phyloP scores from a whole-genome alignment of 768 basidiomycete species.

The Xerocomellus amylosporus region DNA sequence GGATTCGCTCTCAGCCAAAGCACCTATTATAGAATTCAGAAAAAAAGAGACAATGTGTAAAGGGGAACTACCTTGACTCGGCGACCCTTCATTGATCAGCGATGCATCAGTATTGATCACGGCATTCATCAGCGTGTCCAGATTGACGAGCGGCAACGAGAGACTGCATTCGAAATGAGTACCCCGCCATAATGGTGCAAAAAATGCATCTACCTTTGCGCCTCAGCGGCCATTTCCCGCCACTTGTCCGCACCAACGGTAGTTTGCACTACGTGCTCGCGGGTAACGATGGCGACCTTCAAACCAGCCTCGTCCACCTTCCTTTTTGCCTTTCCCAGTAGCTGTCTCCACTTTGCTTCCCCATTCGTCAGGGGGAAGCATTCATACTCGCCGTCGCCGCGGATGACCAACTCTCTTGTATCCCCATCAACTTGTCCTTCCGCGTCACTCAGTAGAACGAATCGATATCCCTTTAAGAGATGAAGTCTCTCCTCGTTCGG shows the following conservation, averaged over 20 bases:
- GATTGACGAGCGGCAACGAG: conserved; percentile 42
- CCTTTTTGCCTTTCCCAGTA: conserved; percentile 49
- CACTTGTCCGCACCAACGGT: conserved; percentile 56
- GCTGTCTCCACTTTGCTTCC: conserved; percentile 47
- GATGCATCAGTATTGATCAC: conserved; percentile 39
- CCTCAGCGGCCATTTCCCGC: conserved; percentile 50
- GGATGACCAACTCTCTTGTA: conserved; percentile 50
- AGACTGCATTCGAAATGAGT: conserved; percentile 31
- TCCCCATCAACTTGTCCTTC: conserved; percentile 46
- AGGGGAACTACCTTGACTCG: conserved; percentile 19
- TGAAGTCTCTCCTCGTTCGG: conserved; percentile 60
- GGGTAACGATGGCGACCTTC: conserved; percentile 51
- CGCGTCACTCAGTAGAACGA: conserved; percentile 60
- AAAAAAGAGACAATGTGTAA: not conserved
- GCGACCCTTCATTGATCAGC: conserved; percentile 26
- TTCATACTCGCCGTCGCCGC: conserved; percentile 63
- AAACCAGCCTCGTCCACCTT: conserved; percentile 44
- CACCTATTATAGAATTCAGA: conserved; percentile 3
- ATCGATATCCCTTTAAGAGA: conserved; percentile 52
- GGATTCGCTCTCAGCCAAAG: conserved; percentile 25
- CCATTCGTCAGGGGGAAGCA: conserved; percentile 54
- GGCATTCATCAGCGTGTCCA: conserved; percentile 52
- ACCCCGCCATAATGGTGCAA: not conserved
- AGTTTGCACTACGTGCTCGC: conserved; percentile 43
- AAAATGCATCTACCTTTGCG: conserved; percentile 42